phyloP scores from a whole-genome alignment of 2,329 filamentous ascomycete species.

The Apiospora arundinis region DNA sequence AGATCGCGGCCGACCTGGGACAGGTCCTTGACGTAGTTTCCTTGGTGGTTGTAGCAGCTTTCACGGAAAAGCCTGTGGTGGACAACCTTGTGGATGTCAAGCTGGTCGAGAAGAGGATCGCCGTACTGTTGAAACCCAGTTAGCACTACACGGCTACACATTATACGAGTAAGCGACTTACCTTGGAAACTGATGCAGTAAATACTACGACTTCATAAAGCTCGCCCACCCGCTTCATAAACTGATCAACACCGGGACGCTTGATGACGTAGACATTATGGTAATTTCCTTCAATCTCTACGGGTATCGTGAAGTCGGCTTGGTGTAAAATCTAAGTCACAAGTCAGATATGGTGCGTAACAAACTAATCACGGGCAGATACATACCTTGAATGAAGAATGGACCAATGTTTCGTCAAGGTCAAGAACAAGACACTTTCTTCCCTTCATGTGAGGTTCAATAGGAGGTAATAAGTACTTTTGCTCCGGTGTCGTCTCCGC shows the following conservation, averaged over 20 bases:
- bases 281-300: conserved; percentile 98
- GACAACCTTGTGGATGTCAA: conserved; percentile 96
- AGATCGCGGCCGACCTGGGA: conserved; percentile 96
- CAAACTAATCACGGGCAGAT: not conserved
- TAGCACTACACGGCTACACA: conserved; percentile 21
- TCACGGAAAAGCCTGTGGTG: conserved; percentile 97
- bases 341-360: conserved; percentile 1
- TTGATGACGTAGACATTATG: conserved; percentile 99
- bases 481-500: conserved; percentile 56
- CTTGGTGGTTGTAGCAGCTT: conserved; percentile 99
- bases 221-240: conserved; percentile 98
- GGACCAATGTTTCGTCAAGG: conserved; percentile 94
- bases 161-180: conserved; percentile 46
- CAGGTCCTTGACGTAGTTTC: conserved; percentile 98
- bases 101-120: conserved; percentile 91
- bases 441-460: conserved; percentile 79
- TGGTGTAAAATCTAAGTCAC: conserved; percentile 85
- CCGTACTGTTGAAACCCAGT: conserved; percentile 71
- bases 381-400: conserved; percentile 96
- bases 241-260: conserved; percentile 95
- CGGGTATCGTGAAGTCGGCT: conserved; percentile 97
- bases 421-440: conserved; percentile 95
- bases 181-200: conserved; percentile 97
- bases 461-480: conserved; percentile 81
- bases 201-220: conserved; percentile 99